These are phyloP conservation scores for Plasmopara muralis DNA, from an alignment of 352 stramenopile species.

Conservation along the genomic window DNA sequence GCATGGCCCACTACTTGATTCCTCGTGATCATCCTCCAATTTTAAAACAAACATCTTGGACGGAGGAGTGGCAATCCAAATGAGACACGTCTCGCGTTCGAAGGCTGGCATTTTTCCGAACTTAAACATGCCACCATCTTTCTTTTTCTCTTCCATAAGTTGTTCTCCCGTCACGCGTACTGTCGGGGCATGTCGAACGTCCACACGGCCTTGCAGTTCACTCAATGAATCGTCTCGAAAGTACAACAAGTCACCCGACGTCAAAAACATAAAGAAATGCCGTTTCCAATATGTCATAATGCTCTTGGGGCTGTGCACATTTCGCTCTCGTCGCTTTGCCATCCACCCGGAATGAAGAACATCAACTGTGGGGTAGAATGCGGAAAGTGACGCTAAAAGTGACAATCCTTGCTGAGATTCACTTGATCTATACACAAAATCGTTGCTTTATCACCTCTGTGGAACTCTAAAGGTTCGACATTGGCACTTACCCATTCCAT, in stretches of 20 bases:
- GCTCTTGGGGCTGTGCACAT: slow-evolving; percentile 59
- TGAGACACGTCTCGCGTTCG: slow-evolving; percentile 58
- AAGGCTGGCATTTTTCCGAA: slow-evolving; percentile 53
- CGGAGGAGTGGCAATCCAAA: slow-evolving; percentile 77
- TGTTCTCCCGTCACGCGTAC: slow-evolving; percentile 71
- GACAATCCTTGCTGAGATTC: slow-evolving; percentile 74
- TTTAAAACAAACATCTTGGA: slow-evolving; percentile 84
- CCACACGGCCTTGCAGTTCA: slow-evolving; percentile 65
- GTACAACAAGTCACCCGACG: slow-evolving; percentile 67
- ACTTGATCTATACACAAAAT: slow-evolving; percentile 29
- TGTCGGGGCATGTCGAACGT: slow-evolving; percentile 70
- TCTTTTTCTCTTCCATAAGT: slow-evolving; percentile 69
- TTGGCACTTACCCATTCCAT: slow-evolving; percentile 38
- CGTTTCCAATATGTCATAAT: slow-evolving; percentile 85
- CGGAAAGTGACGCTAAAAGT: slow-evolving; percentile 62
- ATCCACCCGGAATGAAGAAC: slow-evolving; percentile 65
- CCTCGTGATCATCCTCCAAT: slow-evolving; percentile 60
- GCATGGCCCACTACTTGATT: slow-evolving; percentile 13
- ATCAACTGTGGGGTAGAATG: slow-evolving; percentile 69
- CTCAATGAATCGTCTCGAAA: slow-evolving; percentile 69
- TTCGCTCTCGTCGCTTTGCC: slow-evolving; percentile 69
- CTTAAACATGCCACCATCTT: slow-evolving; percentile 62
- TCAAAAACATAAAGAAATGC: slow-evolving; percentile 74
- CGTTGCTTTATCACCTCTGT: not conserved
- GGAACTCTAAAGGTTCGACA: too few species aligned